Evolutionary conservation across 371 early-diverging fungal species (phyloP).

Genomic region (Conidiobolus incongruus): DNA sequence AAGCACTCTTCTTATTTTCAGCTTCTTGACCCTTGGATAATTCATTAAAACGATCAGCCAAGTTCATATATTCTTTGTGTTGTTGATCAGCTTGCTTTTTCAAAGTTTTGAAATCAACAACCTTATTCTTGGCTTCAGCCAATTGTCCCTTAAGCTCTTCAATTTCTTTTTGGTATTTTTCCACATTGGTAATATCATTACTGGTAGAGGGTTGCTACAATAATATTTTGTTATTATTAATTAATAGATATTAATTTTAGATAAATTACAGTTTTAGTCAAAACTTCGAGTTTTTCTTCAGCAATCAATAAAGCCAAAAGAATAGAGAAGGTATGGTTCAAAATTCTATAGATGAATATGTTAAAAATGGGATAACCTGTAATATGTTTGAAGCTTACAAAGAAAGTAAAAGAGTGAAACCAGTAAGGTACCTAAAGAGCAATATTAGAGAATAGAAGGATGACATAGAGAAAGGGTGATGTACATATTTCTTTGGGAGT

Average conservation of each 20-base stretch:
- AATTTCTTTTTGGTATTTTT: slow-evolving; percentile 9
- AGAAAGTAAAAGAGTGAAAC: slow-evolving; percentile 69
- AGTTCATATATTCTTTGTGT: slow-evolving; percentile 42
- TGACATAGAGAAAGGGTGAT: no score
- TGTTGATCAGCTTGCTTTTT: slow-evolving; percentile 54
- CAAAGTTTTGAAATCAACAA: slow-evolving; percentile 37
- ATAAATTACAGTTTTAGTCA: slow-evolving; percentile 23
- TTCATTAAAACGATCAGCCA: no score
- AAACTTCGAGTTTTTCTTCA: slow-evolving; percentile 34
- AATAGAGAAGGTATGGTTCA: slow-evolving; percentile 49
- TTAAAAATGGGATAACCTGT: no score
- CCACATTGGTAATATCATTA: slow-evolving; percentile 2
- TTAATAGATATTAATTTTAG: no score
- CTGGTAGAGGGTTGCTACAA: no score
- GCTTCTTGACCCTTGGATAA: no score
- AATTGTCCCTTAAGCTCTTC: slow-evolving; percentile 19
- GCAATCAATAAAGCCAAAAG: slow-evolving; percentile 37
- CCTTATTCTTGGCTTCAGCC: slow-evolving; percentile 21
- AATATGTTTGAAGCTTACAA: slow-evolving; percentile 27
- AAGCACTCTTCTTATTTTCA: no score
- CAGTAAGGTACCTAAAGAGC: slow-evolving; percentile 38
- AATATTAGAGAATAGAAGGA: background rate
- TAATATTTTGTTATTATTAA: background rate
- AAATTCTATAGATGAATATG: slow-evolving; percentile 16
- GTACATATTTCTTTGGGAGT: slow-evolving; percentile 74